phyloP scores from a whole-genome alignment of 2,329 filamentous ascomycete genomes.

The Raffaelea ambrosiae region DNA sequence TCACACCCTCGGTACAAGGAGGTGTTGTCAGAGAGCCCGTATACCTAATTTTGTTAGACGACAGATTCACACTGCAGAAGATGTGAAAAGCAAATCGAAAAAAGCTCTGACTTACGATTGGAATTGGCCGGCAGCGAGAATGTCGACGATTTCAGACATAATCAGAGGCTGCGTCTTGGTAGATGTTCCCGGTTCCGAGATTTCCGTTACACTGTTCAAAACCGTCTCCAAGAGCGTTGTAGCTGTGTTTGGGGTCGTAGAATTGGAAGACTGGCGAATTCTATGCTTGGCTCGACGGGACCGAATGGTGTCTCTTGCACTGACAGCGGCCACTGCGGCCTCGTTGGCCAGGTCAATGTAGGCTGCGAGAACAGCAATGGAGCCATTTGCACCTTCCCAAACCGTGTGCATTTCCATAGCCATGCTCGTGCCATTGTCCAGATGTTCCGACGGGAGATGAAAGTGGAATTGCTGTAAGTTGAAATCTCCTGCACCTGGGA shows the following conservation, averaged over 20 bases:
- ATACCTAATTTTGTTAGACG: constrained; percentile 25
- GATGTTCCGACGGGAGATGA: constrained; percentile 40
- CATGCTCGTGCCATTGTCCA: constrained; percentile 34
- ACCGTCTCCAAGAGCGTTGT: constrained; percentile 37
- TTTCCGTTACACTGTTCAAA: constrained; percentile 30
- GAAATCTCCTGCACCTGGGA: constrained; percentile 25
- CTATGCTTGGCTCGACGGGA: constrained; percentile 24
- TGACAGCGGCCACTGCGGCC: constrained; percentile 10
- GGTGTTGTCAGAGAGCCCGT: constrained; percentile 40
- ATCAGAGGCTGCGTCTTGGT: constrained; percentile 30
- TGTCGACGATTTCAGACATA: constrained; percentile 32
- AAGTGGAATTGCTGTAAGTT: constrained; percentile 40
- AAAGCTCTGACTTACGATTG: constrained; percentile 29
- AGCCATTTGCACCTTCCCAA: constrained; percentile 33
- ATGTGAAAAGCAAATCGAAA: too few species aligned
- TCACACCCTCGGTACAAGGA: constrained; percentile 38
- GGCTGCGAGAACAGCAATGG: constrained; percentile 34
- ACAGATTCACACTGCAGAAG: too few species aligned
- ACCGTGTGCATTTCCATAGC: constrained; percentile 54
- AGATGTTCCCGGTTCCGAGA: constrained; percentile 32
- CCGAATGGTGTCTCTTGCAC: constrained; percentile 27
- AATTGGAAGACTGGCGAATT: neutral
- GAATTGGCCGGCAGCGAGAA: constrained; percentile 27
- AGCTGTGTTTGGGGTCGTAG: constrained; percentile 18
- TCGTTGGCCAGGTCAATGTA: constrained; percentile 31